Evolutionary conservation across 257 asterid genomes (phyloP).

Genomic region (Jacaranda copaia): DNA sequence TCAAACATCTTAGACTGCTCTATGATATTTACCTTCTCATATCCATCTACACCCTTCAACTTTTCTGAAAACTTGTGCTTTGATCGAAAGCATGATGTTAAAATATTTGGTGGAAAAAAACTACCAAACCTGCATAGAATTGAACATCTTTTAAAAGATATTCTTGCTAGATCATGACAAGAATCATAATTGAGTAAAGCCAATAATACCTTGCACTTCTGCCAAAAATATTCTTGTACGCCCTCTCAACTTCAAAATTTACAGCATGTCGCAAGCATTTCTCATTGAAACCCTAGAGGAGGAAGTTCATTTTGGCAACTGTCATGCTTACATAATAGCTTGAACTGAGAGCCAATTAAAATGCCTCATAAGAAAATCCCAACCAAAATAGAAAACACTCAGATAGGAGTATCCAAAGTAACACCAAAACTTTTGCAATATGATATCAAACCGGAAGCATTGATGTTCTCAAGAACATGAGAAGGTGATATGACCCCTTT

Average conservation of each 20-base stretch:
- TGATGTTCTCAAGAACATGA: background rate
- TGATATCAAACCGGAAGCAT: background rate
- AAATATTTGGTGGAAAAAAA: slow-evolving; percentile 54
- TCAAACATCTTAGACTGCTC: slow-evolving; percentile 40
- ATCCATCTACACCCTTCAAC: slow-evolving; percentile 64
- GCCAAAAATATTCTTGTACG: slow-evolving; percentile 52
- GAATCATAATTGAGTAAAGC: slow-evolving; percentile 18
- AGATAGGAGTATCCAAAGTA: background rate
- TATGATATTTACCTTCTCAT: slow-evolving; percentile 46
- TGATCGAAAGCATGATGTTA: slow-evolving; percentile 55
- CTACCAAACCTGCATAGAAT: slow-evolving; percentile 59
- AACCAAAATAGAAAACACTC: background rate
- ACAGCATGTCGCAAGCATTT: slow-evolving; percentile 71
- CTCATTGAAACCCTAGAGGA: slow-evolving; percentile 66
- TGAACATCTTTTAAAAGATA: slow-evolving; percentile 15
- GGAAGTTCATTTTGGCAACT: slow-evolving; percentile 29
- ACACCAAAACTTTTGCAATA: slow-evolving; percentile 9
- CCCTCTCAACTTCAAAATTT: slow-evolving; percentile 62
- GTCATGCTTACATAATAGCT: background rate
- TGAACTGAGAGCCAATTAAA: background rate
- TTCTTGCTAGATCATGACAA: slow-evolving; percentile 5
- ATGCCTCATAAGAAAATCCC: background rate
- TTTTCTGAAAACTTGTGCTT: slow-evolving; percentile 73
- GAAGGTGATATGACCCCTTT: slow-evolving; percentile 9
- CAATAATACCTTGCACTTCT: slow-evolving; percentile 61